Conservation (phyloP, 2,329 filamentous ascomycete species). For the Neoscytalidium dimidiatum region DNA sequence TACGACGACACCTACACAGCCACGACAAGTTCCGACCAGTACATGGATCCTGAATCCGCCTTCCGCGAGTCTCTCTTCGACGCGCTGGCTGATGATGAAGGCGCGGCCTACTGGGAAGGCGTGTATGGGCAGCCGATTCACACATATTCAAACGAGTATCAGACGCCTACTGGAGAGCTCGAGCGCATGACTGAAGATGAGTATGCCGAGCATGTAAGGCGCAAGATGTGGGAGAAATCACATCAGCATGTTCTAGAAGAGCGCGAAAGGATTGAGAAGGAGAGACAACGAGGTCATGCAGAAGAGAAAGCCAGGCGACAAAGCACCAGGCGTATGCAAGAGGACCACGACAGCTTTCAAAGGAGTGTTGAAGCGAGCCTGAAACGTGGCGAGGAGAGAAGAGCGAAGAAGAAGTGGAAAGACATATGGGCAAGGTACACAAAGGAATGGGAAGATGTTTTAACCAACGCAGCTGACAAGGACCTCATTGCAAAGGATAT, state of each 20-base stretch:
- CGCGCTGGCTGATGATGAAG: slow-evolving; percentile 94
- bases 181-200: slow-evolving; percentile 92
- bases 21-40: slow-evolving; percentile 3
- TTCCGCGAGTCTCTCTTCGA: slow-evolving; percentile 96
- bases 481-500: slow-evolving; percentile 24
- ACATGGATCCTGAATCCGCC: slow-evolving; percentile 68
- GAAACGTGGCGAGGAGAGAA: slow-evolving; percentile 65
- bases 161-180: slow-evolving; percentile 57
- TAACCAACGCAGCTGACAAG: slow-evolving; percentile 26
- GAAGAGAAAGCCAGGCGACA: slow-evolving; percentile 39
- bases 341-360: slow-evolving; percentile 53
- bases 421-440: slow-evolving; percentile 67
- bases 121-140: slow-evolving; percentile 98
- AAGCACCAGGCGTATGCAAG: slow-evolving; percentile 37
- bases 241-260: slow-evolving; percentile 82
- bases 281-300: slow-evolving; percentile 47
- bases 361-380: slow-evolving; percentile 70
- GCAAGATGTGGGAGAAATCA: slow-evolving; percentile 94
- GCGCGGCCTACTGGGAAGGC: slow-evolving; percentile 89
- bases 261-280: slow-evolving; percentile 62
- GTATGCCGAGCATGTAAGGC: slow-evolving; percentile 82
- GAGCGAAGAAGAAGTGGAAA: slow-evolving; percentile 57
- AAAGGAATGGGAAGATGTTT: slow-evolving; percentile 62
- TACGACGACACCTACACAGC: slow-evolving; percentile 43
- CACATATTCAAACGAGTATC: slow-evolving; percentile 65